These are phyloP conservation scores for Suillus americanus DNA, from an alignment of 768 basidiomycete species.

Conservation along the genomic window DNA sequence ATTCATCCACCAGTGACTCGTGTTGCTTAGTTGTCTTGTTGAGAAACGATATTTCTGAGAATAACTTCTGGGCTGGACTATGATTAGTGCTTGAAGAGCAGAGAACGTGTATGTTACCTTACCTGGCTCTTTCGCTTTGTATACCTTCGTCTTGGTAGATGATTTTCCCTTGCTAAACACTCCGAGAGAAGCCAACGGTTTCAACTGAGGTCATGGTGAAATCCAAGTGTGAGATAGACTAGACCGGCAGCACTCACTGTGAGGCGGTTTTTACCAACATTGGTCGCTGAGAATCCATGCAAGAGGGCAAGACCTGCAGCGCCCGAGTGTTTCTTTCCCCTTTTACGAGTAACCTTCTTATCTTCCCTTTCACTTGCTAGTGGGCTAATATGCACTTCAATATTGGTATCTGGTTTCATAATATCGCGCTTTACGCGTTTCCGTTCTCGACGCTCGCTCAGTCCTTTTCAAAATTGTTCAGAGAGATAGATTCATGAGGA, in stretches of 20 bases:
- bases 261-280: conserved; percentile 35
- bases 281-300: conserved; percentile 38
- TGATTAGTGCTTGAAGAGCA: conserved; percentile 3
- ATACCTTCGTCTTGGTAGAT: conserved; percentile 27
- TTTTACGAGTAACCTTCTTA: conserved; percentile 17
- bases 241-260: conserved; percentile 25
- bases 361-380: conserved; percentile 8
- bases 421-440: conserved; percentile 60
- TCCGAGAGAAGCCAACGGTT: conserved; percentile 28
- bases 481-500: neutral
- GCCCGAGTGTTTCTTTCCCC: conserved; percentile 21
- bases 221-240: neutral
- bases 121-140: conserved; percentile 16
- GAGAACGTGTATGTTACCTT: conserved; percentile 2
- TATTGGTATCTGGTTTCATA: conserved; percentile 32
- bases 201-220: conserved; percentile 22
- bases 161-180: conserved; percentile 38
- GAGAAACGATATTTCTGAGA: conserved; percentile 51
- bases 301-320: conserved; percentile 33
- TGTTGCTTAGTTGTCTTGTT: conserved; percentile 23
- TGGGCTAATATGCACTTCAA: conserved; percentile 1
- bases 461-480: conserved; percentile 39
- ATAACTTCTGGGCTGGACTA: conserved; percentile 20
- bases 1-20: conserved; percentile 4
- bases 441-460: conserved; percentile 63